Base-by-base conservation (phyloP, 2,329 filamentous ascomycete genomes). In the Colletotrichum paranaense region DNA sequence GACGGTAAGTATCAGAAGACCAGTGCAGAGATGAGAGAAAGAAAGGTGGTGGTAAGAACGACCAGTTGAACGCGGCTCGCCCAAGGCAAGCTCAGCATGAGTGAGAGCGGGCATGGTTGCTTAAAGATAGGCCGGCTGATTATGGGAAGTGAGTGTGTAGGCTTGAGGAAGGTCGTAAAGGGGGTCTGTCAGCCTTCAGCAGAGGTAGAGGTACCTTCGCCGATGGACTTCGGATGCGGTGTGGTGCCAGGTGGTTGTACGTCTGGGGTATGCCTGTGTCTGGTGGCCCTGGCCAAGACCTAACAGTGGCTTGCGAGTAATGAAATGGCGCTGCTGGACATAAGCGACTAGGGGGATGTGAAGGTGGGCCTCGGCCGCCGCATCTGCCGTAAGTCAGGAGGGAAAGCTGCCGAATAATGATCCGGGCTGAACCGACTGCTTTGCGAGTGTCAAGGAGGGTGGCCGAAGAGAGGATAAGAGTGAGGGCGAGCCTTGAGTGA, bases 91-190 rank as follows among this genome's bases (percentile, higher is more conserved):
- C 77, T 81, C 62, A 74, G 72, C 38, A 56, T 71, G 68, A 68
- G 55, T 80, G 77, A 83, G 76, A 78, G 78, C 79, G 76, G 84
- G 83, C 84, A 85, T 85, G 74, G 73, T 80, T 84, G 80, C 80
- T 72, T 68, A 56, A 72, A 72, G 42, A 38, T 30, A 35, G 77
- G 78, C 78, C 79, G 52, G 52, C 76, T 81, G 80, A 79, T 78
- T 77, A 77, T 80, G 80, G 62, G 35, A 67, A 75, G 74, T 81
- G 75, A 35, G 32, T 35, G 11, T 77, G 79, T 79, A 77, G 62
- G 67, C 56, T 73, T 66, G 57, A 52, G 30, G 53, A 53, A 58
- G 67, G 71, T 59, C 35, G 72, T 46, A 67, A 52, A 28, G 57
- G 62, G 68, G 68, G 72, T 58, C 71, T 66, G 52, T 30, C 56